These are phyloP conservation scores for Inonotus obliquus DNA, from an alignment of 1,284 basidiomycete species.

Conservation along the genomic window DNA sequence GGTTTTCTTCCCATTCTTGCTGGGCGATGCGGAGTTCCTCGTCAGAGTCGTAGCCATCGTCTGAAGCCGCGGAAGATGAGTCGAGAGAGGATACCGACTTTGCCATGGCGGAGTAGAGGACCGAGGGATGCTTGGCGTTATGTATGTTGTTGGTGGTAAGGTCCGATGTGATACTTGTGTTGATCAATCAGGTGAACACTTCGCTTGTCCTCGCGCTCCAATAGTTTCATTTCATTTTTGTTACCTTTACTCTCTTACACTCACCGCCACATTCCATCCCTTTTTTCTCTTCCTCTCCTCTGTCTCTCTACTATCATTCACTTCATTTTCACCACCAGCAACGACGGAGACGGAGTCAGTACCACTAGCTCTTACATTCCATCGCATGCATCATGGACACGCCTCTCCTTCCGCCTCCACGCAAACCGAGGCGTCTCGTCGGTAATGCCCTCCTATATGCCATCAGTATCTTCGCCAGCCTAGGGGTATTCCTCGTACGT, in stretches of 20 bases:
- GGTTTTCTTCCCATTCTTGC: conserved; percentile 89
- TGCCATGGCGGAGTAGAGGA: conserved; percentile 23
- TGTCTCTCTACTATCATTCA: not conserved
- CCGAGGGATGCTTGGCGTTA: not conserved
- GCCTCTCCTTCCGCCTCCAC: conserved; percentile 24
- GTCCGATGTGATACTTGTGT: not conserved
- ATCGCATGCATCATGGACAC: conserved; percentile 43
- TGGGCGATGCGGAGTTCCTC: conserved; percentile 74
- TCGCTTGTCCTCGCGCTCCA: not conserved
- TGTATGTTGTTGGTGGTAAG: not conserved
- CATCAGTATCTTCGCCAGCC: conserved; percentile 79
- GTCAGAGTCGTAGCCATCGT: conserved; percentile 56
- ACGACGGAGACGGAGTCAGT: not conserved
- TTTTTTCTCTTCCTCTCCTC: not conserved
- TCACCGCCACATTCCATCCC: not conserved
- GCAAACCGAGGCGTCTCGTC: conserved; percentile 46
- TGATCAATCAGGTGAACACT: not conserved
- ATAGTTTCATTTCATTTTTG: not conserved
- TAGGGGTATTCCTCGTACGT: conserved; percentile 84
- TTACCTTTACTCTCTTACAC: not conserved
- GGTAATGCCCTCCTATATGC: conserved; percentile 80
- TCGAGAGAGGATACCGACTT: conserved; percentile 42
- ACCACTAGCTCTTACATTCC: conserved; percentile 1
- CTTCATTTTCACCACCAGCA: too few species aligned
- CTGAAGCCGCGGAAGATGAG: conserved; percentile 33